These are phyloP conservation scores for Casuarina cunninghamiana DNA, from an alignment of 306 rosid species.

Conservation along the genomic window DNA sequence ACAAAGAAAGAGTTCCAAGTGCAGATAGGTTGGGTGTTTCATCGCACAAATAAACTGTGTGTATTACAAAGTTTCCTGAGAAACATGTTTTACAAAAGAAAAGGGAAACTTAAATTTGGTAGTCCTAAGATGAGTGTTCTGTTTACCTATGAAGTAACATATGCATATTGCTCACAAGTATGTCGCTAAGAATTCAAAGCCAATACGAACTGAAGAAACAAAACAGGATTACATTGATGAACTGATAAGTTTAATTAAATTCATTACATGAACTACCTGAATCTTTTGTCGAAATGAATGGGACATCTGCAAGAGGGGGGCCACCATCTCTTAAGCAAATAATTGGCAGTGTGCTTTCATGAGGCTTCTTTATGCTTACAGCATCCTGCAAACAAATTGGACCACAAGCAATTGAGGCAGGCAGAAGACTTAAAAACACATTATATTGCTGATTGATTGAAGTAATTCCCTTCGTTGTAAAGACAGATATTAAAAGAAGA, in stretches of 20 bases:
- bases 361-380: slow-evolving; percentile 47
- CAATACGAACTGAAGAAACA: slow-evolving; percentile 2
- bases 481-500: slow-evolving; percentile 7
- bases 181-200: not conserved
- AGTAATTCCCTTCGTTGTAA: not conserved
- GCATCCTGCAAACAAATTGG: slow-evolving; percentile 55
- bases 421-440: slow-evolving; percentile 17
- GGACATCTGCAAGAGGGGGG: slow-evolving; percentile 83
- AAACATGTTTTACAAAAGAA: not conserved
- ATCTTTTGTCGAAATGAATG: slow-evolving; percentile 52
- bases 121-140: not conserved
- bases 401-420: slow-evolving; percentile 23
- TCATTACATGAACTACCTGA: slow-evolving; percentile 48
- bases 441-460: slow-evolving; percentile 4
- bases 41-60: slow-evolving; percentile 16
- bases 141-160: not conserved
- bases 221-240: slow-evolving; percentile 19
- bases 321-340: slow-evolving; percentile 91
- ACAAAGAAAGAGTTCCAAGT: slow-evolving; percentile 8
- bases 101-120: not conserved
- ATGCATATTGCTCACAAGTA: not conserved
- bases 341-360: slow-evolving; percentile 54
- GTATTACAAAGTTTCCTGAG: not conserved
- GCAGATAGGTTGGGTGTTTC: not conserved
- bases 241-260: slow-evolving; percentile 12